Evolutionary conservation across 192 early-diverging fungal genomes (phyloP), one percentile per base, ranked within the genome.

Genomic region (Spizellomyces sp.): DNA sequence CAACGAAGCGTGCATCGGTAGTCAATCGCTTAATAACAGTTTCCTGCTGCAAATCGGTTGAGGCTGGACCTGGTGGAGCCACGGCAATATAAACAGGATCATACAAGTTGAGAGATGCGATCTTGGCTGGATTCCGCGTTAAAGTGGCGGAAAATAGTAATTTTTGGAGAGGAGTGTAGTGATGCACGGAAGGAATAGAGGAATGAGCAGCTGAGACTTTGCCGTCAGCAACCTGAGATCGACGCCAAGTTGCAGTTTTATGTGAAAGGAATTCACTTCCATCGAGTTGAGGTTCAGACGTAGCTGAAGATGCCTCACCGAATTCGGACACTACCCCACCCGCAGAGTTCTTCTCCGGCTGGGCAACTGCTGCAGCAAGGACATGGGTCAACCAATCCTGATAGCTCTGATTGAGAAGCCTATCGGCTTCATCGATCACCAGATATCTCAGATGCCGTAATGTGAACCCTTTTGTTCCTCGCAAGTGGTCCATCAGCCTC

Each of bases 381-480:
- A 95, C 91, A 50, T 88, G 82, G 8, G 74, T 76, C 48, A 99
- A 80, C 97, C 97, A 99, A 55, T 92, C 96, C 66, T 96, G 89
- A 75, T 92, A 96, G 61, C 89, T 90, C 76, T 97, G 94, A 69
- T 92, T 92, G 60, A 99, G 79, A 42, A 99, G 72, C 22, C 96
- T 84, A 81, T 99, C 97, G 1, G 97, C 97, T 73, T 99, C 97
- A 83, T 99, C 97, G 59, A 98, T 90, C 12, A 94, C 91, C 83
- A 96, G 80, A 76, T 95, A 98, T 68, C 94, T 82, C 54, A 98
- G 76, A 78, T 99, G 94, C 61, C 93, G 90, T 22, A 98, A 81
- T 36, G 95, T 92, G 77, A 97, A 98, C 61, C 90, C 92, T 5
- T 81, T 85, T 15, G 94, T 97, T 8, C 76, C 81, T n/a, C 87